A percentile compares a stretch with the other conserved stretches of the same genome.
Conservation (phyloP, 2,329 filamentous ascomycete species). For the Periconia digitata region DNA sequence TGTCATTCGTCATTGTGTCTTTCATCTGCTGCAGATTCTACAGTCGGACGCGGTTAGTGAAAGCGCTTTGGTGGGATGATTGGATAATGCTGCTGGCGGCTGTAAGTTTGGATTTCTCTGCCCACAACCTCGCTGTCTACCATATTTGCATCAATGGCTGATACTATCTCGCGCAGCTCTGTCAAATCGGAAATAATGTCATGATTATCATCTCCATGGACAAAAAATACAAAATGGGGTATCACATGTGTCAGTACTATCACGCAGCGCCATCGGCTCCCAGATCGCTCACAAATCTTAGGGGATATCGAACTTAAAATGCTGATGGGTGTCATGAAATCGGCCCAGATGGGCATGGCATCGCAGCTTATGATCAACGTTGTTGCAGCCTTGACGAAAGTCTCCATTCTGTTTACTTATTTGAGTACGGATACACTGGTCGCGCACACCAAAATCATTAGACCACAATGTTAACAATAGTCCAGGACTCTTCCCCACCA, state of each 20-base stretch:
- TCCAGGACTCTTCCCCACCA: constrained; percentile 15
- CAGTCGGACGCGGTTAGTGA: constrained; percentile 26
- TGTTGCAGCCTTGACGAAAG: constrained; percentile 15
- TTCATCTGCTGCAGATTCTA: constrained; percentile 26
- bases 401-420: constrained; percentile 8
- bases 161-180: neutral
- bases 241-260: constrained; percentile 13
- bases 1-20: constrained; percentile 16
- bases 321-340: neutral
- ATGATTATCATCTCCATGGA: constrained; percentile 13
- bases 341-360: constrained; percentile 11
- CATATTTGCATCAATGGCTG: neutral
- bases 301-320: constrained; percentile 5
- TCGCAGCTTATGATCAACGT: constrained; percentile 12
- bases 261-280: neutral
- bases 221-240: constrained; percentile 12
- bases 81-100: constrained; percentile 17
- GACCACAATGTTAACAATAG: neutral
- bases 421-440: too few relatives aligned
- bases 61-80: constrained; percentile 25
- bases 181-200: constrained; percentile 10
- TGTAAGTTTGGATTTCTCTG: constrained; percentile 14
- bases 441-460: too few relatives aligned
- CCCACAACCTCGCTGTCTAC: neutral
- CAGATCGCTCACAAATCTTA: neutral